phyloP scores from a whole-genome alignment of 2,329 filamentous ascomycete species.

The Metarhizium sp. region DNA sequence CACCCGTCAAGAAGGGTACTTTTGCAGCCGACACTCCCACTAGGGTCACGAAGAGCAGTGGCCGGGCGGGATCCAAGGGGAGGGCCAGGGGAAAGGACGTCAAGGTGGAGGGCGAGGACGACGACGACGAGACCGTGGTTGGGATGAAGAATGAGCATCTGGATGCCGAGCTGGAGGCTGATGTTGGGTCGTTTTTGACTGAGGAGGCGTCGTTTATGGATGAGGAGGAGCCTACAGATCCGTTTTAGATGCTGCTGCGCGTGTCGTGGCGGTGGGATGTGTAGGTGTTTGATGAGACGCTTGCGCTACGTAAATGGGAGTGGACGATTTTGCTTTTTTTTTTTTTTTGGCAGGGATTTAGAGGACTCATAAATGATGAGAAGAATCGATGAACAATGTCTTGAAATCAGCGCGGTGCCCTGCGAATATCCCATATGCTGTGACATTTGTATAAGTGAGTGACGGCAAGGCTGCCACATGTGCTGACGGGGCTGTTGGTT shows the following conservation, averaged over 20 bases:
- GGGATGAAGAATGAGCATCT: constrained; percentile 11
- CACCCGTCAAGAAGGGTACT: constrained; percentile 13
- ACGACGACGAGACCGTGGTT: constrained; percentile 9
- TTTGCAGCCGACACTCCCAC: constrained; percentile 11
- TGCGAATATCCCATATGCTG: too few relatives aligned
- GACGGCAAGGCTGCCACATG: too few relatives aligned
- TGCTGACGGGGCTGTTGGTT: too few relatives aligned
- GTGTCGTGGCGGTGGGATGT: too few relatives aligned
- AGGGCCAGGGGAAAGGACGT: constrained; percentile 11
- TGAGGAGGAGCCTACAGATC: background rate
- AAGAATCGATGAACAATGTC: too few relatives aligned
- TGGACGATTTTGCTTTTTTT: too few relatives aligned
- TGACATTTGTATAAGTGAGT: too few relatives aligned
- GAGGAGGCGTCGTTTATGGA: background rate
- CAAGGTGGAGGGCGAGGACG: constrained; percentile 11
- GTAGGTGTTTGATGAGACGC: too few relatives aligned
- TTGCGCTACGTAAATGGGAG: too few relatives aligned
- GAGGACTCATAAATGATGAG: too few relatives aligned
- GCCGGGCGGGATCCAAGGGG: constrained; percentile 14
- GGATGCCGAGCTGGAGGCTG: background rate
- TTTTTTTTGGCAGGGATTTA: too few relatives aligned
- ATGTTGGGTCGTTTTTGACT: background rate
- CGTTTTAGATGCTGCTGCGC: background rate
- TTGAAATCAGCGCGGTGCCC: too few relatives aligned
- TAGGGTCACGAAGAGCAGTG: constrained; percentile 21